A percentile compares a stretch with the other conserved stretches of the same genome.
Evolutionary conservation across 805 yeast species (phyloP).

Genomic region (Sungouiozyma intestinalis): DNA sequence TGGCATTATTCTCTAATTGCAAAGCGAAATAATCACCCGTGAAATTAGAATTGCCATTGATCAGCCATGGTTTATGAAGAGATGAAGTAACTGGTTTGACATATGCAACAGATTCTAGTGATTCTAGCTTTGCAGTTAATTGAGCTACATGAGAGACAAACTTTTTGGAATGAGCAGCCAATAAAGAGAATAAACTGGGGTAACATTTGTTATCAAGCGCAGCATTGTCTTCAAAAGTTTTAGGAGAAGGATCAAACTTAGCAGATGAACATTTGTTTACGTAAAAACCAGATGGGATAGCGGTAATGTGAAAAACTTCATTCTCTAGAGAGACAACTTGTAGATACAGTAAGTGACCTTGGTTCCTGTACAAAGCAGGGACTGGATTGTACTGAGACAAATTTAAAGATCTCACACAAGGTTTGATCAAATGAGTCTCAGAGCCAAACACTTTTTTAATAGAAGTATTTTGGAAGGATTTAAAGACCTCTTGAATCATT

Average conservation of each 20-base stretch:
- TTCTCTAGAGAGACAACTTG: slow-evolving; percentile 70
- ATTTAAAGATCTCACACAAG: slow-evolving; percentile 46
- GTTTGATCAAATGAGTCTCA: slow-evolving; percentile 20
- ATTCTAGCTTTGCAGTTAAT: slow-evolving; percentile 38
- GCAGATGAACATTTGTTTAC: slow-evolving; percentile 59
- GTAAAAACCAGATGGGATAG: slow-evolving; percentile 69
- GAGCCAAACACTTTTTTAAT: slow-evolving; percentile 12
- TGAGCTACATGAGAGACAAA: slow-evolving; percentile 43
- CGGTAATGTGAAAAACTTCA: slow-evolving; percentile 68
- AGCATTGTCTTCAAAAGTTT: slow-evolving; percentile 17
- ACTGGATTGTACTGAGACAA: slow-evolving; percentile 85
- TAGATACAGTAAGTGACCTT: slow-evolving; percentile 76
- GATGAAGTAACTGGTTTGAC: slow-evolving; percentile 51
- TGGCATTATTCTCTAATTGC: slow-evolving; percentile 33
- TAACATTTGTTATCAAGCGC: slow-evolving; percentile 13
- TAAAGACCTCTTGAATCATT: slow-evolving; percentile 17
- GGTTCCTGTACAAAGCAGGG: slow-evolving; percentile 45
- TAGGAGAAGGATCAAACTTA: slow-evolving; percentile 57
- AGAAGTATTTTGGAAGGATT: slow-evolving; percentile 10
- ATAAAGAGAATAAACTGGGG: slow-evolving; percentile 47
- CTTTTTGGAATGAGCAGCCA: slow-evolving; percentile 54
- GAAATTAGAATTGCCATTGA: slow-evolving; percentile 19
- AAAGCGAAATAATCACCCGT: slow-evolving; percentile 50
- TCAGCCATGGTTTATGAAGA: slow-evolving; percentile 69
- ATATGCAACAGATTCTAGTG: slow-evolving; percentile 42